Percentiles rank a stretch among this genome's conserved stretches.
Conservation (phyloP, 768 basidiomycete genomes). For the Pulveroboletus sp. region DNA sequence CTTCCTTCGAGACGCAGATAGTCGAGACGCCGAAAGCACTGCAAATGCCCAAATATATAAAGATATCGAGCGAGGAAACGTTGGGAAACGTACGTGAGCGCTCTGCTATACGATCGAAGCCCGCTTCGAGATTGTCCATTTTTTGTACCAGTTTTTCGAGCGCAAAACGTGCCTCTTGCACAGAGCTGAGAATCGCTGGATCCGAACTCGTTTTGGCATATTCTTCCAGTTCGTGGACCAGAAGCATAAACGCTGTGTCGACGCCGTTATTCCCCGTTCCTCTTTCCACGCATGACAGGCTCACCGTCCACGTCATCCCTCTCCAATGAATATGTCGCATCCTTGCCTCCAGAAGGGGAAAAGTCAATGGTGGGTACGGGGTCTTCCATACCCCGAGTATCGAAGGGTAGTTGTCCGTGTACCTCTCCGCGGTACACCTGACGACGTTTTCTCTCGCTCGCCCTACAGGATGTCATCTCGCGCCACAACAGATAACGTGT, state of each 20-base stretch:
- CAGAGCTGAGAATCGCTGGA: slow-evolving; percentile 47
- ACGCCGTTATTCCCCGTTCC: slow-evolving; percentile 3
- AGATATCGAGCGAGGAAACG: not conserved
- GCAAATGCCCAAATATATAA: slow-evolving; percentile 6
- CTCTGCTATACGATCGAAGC: slow-evolving; percentile 86
- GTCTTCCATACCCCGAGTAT: slow-evolving; percentile 77
- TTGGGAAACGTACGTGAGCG: slow-evolving; percentile 58
- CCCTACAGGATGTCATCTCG: slow-evolving; percentile 37
- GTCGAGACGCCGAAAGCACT: slow-evolving; percentile 78
- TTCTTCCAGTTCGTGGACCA: slow-evolving; percentile 65
- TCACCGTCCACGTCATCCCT: slow-evolving; percentile 70
- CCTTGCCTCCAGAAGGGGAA: slow-evolving; percentile 62
- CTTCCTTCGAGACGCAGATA: slow-evolving; percentile 66
- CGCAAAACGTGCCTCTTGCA: slow-evolving; percentile 57
- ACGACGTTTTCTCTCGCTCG: slow-evolving; percentile 78
- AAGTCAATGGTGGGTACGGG: slow-evolving; percentile 79
- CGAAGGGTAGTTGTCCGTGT: slow-evolving; percentile 85
- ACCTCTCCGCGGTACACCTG: slow-evolving; percentile 83
- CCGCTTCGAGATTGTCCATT: slow-evolving; percentile 77
- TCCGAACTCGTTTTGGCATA: slow-evolving; percentile 48
- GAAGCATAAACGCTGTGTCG: slow-evolving; percentile 52
- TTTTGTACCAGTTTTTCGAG: slow-evolving; percentile 69
- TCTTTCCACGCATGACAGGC: slow-evolving; percentile 39
- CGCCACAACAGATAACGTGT: not conserved
- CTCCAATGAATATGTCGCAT: slow-evolving; percentile 65